Base-by-base conservation (phyloP, 1,139 yeast genomes). In the Zygosaccharomyces pseudobailii region DNA sequence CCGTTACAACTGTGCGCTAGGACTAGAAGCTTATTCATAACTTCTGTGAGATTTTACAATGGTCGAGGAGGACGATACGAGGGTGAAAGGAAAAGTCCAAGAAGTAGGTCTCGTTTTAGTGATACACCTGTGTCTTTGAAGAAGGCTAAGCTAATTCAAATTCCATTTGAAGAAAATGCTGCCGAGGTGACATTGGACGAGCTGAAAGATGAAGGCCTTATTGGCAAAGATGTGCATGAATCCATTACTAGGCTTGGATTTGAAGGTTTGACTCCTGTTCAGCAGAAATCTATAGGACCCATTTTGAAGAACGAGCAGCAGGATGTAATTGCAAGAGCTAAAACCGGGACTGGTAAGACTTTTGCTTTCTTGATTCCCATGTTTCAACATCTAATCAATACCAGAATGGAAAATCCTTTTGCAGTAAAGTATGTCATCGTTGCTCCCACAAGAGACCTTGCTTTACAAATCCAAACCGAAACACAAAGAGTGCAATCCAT, bases 271-370 rank as follows among this genome's bases (percentile, higher is more conserved):
- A 87, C 97, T 0, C 81, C 87, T 1, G 96, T 88, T 19, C 97
- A 89, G 66, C 82, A 83, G 47, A 74, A 77, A 56, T 76, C 95
- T 5, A 71, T 89, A 42, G 70, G 79, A 46, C 94, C 94, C 6
- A 78, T 84, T 50, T 70, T 87, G 47, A 63, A 74, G 21, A 69
- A 71, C 34, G 75, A 78, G 33, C 70, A 75, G 36, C 66, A 65
- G 9, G 90, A 94, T 54, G 72, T 88, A 47, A 89, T 89, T 23
- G 92, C 87, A 32, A 76, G 95, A 56, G 97, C 97, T 31, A 87
- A 87, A 65, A 90, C 97, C 4, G 97, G 97, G 62, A 89, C 97
- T 1, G 97, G 97, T 61, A 90, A 90, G 66, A 90, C 97, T 0
- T 79, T 87, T 50, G 95, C 96, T 0, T 90, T 87, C 64, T 80